phyloP scores from a whole-genome alignment of 176 grass and related monocot genomes.

The Hordeum vulgare region MorexV3_pseudomolecules_assembly NC_058518.1:29289209-29289708 shows the following conservation, averaged over 20 bases:
- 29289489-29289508: background rate
- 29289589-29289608: background rate
- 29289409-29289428: slow-evolving; percentile 27
- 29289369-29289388: slow-evolving; percentile 39
- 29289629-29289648: slow-evolving; percentile 4
- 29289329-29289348: slow-evolving; percentile 73
- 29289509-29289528: slow-evolving; percentile 15
- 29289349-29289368: background rate
- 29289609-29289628: slow-evolving; percentile 21
- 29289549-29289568: slow-evolving; percentile 29
- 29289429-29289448: slow-evolving; percentile 16
- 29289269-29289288: slow-evolving; percentile 79
- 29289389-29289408: slow-evolving; percentile 21
- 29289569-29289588: slow-evolving; percentile 27
- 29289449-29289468: slow-evolving; percentile 26
- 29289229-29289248: slow-evolving; percentile 75
- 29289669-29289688: background rate
- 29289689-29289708: background rate
- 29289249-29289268: slow-evolving; percentile 82
- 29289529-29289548: slow-evolving; percentile 14
- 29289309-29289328: slow-evolving; percentile 93
- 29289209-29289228: slow-evolving; percentile 68
- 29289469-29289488: slow-evolving; percentile 16
- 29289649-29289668: background rate
- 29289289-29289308: slow-evolving; percentile 74